A percentile compares a stretch with the other conserved stretches of the same genome.
phyloP scores from a whole-genome alignment of 2,329 filamentous ascomycete species.

The Myriosclerotinia scirpicola region DNA sequence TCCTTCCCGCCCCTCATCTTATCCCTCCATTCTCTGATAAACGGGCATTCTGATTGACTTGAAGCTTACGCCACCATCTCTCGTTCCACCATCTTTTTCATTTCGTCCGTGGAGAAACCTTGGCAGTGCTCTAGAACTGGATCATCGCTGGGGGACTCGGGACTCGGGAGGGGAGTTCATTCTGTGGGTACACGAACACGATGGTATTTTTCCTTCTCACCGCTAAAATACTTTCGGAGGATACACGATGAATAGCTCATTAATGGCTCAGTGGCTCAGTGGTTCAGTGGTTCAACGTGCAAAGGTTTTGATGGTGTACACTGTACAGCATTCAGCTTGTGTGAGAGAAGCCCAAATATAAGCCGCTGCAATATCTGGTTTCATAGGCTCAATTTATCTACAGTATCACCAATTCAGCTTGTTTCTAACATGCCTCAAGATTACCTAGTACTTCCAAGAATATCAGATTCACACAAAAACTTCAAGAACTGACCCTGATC shows the following conservation, averaged over 20 bases:
- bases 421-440: not conserved
- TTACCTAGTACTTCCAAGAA: too few relatives aligned
- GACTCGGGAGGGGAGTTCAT: not conserved
- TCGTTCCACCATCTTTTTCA: not conserved
- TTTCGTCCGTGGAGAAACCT: conserved; percentile 19
- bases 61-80: conserved; percentile 22
- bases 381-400: not conserved
- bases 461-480: too few relatives aligned
- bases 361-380: not conserved
- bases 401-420: not conserved
- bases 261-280: not conserved
- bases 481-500: not conserved
- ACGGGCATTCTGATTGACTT: conserved; percentile 9
- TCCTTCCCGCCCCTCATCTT: not conserved
- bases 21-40: not conserved
- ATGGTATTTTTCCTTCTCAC: conserved; percentile 10
- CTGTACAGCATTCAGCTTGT: conserved; percentile 4
- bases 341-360: not conserved
- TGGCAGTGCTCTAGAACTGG: not conserved
- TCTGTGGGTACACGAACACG: conserved; percentile 19
- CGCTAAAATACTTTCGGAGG: conserved; percentile 11
- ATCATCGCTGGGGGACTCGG: not conserved
- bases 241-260: not conserved
- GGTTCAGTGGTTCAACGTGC: not conserved
- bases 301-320: not conserved